A percentile compares a stretch with the other conserved stretches of the same genome.
These are phyloP conservation scores for Sphagnum tenellum DNA, from an alignment of 225 moss, liverwort and hornwort genomes.

Conservation along the genomic window DNA sequence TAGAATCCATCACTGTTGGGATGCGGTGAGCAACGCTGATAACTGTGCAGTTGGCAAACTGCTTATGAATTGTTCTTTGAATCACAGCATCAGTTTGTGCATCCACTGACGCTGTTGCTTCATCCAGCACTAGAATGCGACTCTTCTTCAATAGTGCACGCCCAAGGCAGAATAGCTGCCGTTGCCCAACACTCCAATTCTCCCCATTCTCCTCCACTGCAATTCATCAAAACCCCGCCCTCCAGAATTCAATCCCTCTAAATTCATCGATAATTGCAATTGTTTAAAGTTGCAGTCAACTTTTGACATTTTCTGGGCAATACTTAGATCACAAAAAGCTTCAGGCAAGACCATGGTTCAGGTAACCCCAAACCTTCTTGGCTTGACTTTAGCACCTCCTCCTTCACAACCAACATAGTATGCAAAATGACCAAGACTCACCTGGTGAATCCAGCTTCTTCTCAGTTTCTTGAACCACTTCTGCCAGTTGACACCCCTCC, in stretches of 20 bases:
- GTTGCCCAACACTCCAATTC: conserved; percentile 38
- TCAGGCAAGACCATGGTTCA: too few relatives aligned
- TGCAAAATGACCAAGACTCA: too few relatives aligned
- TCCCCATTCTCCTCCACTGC: conserved; percentile 22
- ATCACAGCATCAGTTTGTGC: conserved; percentile 23
- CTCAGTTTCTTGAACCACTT: conserved; percentile 19
- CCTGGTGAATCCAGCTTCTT: conserved; percentile 10
- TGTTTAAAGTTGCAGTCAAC: too few relatives aligned
- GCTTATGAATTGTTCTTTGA: conserved; percentile 11
- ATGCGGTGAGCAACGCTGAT: conserved; percentile 32
- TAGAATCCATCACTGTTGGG: conserved; percentile 24
- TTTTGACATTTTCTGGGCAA: too few relatives aligned
- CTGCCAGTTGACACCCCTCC: conserved; percentile 23
- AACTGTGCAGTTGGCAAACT: conserved; percentile 16
- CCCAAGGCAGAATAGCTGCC: conserved; percentile 26
- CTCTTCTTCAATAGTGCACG: conserved; percentile 15
- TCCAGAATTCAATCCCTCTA: too few relatives aligned
- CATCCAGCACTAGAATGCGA: conserved; percentile 23
- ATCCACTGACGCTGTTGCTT: conserved; percentile 36
- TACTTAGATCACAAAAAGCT: too few relatives aligned
- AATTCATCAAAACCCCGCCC: too few relatives aligned
- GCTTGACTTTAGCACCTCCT: too few relatives aligned
- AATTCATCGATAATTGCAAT: too few relatives aligned
- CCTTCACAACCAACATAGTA: too few relatives aligned
- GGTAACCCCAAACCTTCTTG: too few relatives aligned